A percentile compares a stretch with the other conserved stretches of the same genome.
phyloP scores from a whole-genome alignment of 768 basidiomycete genomes.

The Amanita rimosa region DNA sequence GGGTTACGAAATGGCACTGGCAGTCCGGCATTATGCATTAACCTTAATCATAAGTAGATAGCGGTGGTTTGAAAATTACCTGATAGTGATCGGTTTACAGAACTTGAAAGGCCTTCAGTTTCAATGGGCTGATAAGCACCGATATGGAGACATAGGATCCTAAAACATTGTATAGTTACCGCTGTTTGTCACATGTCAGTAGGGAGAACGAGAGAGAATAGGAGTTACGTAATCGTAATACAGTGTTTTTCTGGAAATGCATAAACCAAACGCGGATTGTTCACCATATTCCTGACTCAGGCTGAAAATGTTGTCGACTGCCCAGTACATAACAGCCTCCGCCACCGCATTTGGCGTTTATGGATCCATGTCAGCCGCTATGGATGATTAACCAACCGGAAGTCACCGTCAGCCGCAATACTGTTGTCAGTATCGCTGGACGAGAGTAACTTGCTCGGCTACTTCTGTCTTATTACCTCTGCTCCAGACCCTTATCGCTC shows the following conservation, averaged over 20 bases:
- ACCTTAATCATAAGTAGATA: not conserved
- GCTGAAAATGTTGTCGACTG: not conserved
- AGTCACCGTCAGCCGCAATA: slow-evolving; percentile 2
- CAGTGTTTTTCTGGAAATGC: too few relatives aligned
- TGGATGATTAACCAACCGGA: not conserved
- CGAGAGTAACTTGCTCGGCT: not conserved
- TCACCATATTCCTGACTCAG: not conserved
- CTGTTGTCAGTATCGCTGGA: not conserved
- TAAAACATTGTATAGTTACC: too few relatives aligned
- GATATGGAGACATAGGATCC: too few relatives aligned
- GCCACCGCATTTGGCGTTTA: not conserved
- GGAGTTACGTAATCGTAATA: too few relatives aligned
- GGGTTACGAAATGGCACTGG: slow-evolving; percentile 1
- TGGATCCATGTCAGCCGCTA: slow-evolving; percentile 2
- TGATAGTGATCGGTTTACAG: not conserved
- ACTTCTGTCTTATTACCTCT: not conserved
- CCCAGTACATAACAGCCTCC: not conserved
- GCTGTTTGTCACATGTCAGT: too few relatives aligned
- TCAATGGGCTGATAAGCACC: not conserved
- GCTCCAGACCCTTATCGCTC: not conserved
- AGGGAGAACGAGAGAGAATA: too few relatives aligned
- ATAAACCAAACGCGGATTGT: too few relatives aligned
- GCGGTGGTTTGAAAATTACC: not conserved
- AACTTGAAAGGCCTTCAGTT: not conserved
- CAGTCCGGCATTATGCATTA: not conserved